Evolutionary conservation across 1,284 basidiomycete genomes (phyloP).

Genomic region (Tilletia horrida): DNA sequence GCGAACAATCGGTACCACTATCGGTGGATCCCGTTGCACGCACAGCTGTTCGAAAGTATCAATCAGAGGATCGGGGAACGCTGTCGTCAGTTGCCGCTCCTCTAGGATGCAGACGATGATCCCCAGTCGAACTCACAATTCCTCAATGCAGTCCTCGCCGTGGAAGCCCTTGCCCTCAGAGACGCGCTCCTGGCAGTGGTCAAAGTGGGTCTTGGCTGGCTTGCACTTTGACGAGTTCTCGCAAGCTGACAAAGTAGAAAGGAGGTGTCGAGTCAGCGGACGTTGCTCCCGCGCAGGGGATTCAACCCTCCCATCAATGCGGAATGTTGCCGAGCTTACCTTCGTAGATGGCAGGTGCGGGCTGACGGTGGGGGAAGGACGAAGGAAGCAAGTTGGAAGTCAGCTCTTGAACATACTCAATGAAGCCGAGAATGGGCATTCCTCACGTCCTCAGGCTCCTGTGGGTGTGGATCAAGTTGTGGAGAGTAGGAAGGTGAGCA

Average conservation of each 20-base stretch:
- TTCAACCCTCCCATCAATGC: too few species aligned
- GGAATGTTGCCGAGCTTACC: constrained; percentile 17
- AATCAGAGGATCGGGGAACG: constrained; percentile 21
- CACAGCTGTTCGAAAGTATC: constrained; percentile 6
- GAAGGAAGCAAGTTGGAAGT: not conserved
- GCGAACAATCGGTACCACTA: not conserved
- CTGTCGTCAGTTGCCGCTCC: not conserved
- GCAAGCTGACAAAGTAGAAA: constrained; percentile 34
- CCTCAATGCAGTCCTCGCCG: constrained; percentile 54
- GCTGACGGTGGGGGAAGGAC: constrained; percentile 12
- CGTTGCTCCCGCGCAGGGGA: not conserved
- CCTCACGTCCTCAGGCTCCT: constrained; percentile 52
- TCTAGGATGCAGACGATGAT: not conserved
- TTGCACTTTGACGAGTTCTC: constrained; percentile 51
- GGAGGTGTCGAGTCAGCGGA: not conserved
- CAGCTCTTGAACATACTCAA: not conserved
- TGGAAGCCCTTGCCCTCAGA: constrained; percentile 50
- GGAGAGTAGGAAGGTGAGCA: too few species aligned
- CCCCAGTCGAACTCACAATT: constrained; percentile 46
- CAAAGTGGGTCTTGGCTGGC: constrained; percentile 52
- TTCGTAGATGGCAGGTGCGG: constrained; percentile 25
- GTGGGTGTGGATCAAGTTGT: constrained; percentile 6
- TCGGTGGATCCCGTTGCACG: not conserved
- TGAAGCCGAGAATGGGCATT: not conserved
- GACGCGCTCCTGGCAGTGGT: constrained; percentile 53